Conservation (phyloP, 1,284 basidiomycete genomes). For the Pseudozyma thailandica region DNA sequence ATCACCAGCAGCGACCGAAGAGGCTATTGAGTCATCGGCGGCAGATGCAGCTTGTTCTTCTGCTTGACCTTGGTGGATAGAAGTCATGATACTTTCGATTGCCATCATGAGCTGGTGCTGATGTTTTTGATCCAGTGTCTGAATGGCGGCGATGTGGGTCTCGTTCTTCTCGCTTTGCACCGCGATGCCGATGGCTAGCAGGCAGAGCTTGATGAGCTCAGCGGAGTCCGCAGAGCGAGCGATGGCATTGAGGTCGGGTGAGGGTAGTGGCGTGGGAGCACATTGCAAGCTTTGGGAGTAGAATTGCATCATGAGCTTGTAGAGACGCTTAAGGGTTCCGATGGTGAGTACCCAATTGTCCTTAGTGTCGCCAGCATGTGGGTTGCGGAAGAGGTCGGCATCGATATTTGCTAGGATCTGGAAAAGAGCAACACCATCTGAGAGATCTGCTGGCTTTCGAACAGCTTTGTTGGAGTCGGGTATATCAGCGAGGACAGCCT, state of each 20-base stretch:
- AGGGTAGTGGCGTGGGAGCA: constrained; percentile 29
- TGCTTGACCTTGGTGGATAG: constrained; percentile 32
- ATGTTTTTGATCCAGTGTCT: constrained; percentile 78
- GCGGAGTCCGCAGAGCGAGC: constrained; percentile 77
- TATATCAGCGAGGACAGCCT: constrained; percentile 35
- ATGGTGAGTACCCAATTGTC: constrained; percentile 92
- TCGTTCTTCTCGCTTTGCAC: constrained; percentile 81
- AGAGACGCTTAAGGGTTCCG: constrained; percentile 82
- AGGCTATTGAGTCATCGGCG: constrained; percentile 26
- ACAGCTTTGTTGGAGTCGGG: constrained; percentile 14
- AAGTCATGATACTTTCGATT: constrained; percentile 56
- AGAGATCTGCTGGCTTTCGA: constrained; percentile 40
- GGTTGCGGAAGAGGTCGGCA: constrained; percentile 76
- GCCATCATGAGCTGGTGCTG: constrained; percentile 85
- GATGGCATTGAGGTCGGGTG: constrained; percentile 70
- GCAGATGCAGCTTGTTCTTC: constrained; percentile 17
- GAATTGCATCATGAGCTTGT: constrained; percentile 86
- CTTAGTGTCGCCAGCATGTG: constrained; percentile 65
- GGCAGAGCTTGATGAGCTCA: constrained; percentile 80
- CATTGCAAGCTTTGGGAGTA: constrained; percentile 49
- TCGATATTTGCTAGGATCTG: constrained; percentile 70
- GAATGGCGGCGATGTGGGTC: constrained; percentile 84
- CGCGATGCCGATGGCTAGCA: constrained; percentile 88
- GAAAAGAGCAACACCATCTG: constrained; percentile 58
- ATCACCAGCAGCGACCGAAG: constrained; percentile 2